Percentiles rank a stretch among this genome's conserved stretches.
These are phyloP conservation scores for Akanthomyces muscarius DNA, from an alignment of 2,329 filamentous ascomycete genomes.

Conservation along the genomic window DNA sequence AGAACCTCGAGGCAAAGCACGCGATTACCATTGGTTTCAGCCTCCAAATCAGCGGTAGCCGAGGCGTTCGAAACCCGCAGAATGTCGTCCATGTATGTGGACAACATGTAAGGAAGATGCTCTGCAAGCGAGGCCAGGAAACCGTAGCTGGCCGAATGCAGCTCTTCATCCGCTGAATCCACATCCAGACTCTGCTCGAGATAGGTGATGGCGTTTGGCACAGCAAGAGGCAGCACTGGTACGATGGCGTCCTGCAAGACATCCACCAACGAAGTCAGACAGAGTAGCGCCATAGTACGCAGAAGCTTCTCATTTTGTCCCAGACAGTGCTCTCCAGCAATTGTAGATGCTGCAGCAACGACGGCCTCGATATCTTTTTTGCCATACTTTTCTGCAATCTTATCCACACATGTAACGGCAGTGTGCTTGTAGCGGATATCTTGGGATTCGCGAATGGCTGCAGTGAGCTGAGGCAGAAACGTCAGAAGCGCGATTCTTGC, in stretches of 20 bases:
- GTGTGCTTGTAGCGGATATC: constrained; percentile 77
- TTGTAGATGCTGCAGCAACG: constrained; percentile 67
- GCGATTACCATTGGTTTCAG: constrained; percentile 61
- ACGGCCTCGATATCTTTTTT: constrained; percentile 82
- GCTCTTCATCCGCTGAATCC: constrained; percentile 51
- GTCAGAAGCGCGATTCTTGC: constrained; percentile 69
- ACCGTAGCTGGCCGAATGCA: constrained; percentile 80
- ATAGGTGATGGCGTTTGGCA: constrained; percentile 68
- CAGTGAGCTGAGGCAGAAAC: constrained; percentile 74
- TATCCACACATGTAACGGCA: constrained; percentile 84
- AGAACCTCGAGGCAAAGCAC: constrained; percentile 67
- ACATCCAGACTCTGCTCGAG: constrained; percentile 59
- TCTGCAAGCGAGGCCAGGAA: constrained; percentile 77
- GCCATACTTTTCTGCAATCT: constrained; percentile 91
- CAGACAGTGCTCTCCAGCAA: constrained; percentile 73
- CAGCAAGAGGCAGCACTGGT: constrained; percentile 71
- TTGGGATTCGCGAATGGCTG: constrained; percentile 67
- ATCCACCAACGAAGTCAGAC: constrained; percentile 83
- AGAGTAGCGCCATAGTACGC: constrained; percentile 79
- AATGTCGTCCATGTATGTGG: constrained; percentile 68
- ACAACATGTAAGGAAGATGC: constrained; percentile 85
- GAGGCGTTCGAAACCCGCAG: constrained; percentile 70
- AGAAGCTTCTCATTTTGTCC: constrained; percentile 69
- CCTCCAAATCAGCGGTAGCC: constrained; percentile 57
- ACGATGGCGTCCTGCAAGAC: constrained; percentile 84